These are phyloP conservation scores for Pleurotus giganteus DNA, from an alignment of 768 basidiomycete species.

Conservation along the genomic window DNA sequence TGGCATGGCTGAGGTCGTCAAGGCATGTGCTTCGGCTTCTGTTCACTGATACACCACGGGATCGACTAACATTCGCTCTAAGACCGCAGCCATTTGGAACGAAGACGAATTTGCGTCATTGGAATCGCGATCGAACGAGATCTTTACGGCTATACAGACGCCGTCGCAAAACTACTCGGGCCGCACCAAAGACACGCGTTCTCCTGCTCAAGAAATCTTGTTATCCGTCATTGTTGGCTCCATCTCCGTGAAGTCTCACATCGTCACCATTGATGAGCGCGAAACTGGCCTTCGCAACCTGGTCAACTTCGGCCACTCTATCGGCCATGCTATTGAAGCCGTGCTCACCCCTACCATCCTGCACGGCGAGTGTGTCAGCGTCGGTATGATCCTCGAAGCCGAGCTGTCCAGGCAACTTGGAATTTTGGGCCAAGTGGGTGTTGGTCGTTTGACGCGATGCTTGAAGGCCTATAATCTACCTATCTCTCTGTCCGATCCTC, in stretches of 20 bases:
- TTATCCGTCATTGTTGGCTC: conserved; percentile 91
- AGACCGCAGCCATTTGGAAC: conserved; percentile 99
- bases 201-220: conserved; percentile 75
- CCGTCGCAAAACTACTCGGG: conserved; percentile 59
- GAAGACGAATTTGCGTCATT: conserved; percentile 85
- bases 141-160: conserved; percentile 80
- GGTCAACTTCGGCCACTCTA: conserved; percentile 98
- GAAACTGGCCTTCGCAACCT: conserved; percentile 97
- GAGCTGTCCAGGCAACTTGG: conserved; percentile 90
- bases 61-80: conserved; percentile 4
- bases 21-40: conserved; percentile 49
- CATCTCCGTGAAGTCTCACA: conserved; percentile 94
- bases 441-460: conserved; percentile 85
- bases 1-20: conserved; percentile 98
- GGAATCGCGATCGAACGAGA: conserved; percentile 82
- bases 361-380: conserved; percentile 93
- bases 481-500: conserved; percentile 73
- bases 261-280: conserved; percentile 94
- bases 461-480: conserved; percentile 92
- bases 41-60: neutral
- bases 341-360: conserved; percentile 90
- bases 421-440: conserved; percentile 84
- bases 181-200: conserved; percentile 62
- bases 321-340: conserved; percentile 98
- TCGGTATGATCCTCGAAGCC: conserved; percentile 97